Percentiles rank a stretch among this genome's conserved stretches.
phyloP scores from a whole-genome alignment of 2,329 filamentous ascomycete genomes.

The Mycogone perniciosa region DNA sequence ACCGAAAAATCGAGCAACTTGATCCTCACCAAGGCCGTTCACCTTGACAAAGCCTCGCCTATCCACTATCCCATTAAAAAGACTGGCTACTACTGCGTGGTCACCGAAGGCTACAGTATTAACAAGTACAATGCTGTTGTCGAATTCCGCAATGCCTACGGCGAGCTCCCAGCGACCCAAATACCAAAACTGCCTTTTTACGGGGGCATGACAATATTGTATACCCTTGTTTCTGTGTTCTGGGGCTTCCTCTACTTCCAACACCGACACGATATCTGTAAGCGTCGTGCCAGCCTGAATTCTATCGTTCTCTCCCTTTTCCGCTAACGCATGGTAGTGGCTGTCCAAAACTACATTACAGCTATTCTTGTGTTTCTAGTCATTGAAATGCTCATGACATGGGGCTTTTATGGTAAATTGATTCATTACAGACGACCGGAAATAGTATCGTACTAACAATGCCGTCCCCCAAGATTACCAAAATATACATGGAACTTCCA shows the following conservation, averaged over 20 bases:
- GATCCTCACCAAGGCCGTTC: slow-evolving; percentile 73
- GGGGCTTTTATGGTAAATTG: slow-evolving; percentile 81
- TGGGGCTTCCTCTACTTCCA: slow-evolving; percentile 97
- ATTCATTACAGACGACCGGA: not conserved
- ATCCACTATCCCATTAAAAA: slow-evolving; percentile 81
- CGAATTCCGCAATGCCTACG: slow-evolving; percentile 93
- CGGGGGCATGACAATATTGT: slow-evolving; percentile 86
- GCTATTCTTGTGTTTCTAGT: slow-evolving; percentile 93
- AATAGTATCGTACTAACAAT: not conserved
- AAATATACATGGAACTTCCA: slow-evolving; percentile 75
- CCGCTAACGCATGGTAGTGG: slow-evolving; percentile 46
- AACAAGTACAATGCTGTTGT: slow-evolving; percentile 72
- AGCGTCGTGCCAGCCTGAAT: slow-evolving; percentile 23
- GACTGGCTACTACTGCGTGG: slow-evolving; percentile 94
- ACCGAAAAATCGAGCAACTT: slow-evolving; percentile 62
- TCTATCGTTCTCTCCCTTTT: not conserved
- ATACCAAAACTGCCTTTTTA: slow-evolving; percentile 98
- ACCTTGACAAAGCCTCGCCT: slow-evolving; percentile 66
- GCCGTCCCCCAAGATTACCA: slow-evolving; percentile 61
- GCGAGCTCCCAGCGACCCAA: slow-evolving; percentile 89
- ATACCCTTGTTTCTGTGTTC: slow-evolving; percentile 74
- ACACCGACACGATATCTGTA: slow-evolving; percentile 83
- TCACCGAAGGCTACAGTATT: slow-evolving; percentile 63
- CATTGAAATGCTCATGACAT: slow-evolving; percentile 95
- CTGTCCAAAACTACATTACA: slow-evolving; percentile 98